Conservation (phyloP, 2,329 filamentous ascomycete genomes). For the Colletotrichum gloeosporioides region DNA sequence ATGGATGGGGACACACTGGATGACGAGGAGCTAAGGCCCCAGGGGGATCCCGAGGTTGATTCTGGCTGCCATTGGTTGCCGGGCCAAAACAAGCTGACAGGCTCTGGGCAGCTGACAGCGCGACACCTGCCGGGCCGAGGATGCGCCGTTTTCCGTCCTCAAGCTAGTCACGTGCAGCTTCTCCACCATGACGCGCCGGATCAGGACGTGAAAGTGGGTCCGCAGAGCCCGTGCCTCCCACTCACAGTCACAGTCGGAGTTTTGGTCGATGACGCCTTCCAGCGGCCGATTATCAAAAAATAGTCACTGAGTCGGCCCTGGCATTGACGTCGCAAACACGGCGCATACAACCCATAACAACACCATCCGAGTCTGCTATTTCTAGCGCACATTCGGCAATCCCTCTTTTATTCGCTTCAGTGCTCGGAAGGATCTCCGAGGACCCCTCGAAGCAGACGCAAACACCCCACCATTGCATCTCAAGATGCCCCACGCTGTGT, state of each 20-base stretch:
- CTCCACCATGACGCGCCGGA: conserved; percentile 2
- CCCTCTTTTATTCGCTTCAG: not conserved
- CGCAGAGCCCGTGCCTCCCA: not conserved
- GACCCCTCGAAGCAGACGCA: not conserved
- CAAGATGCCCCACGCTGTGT: conserved; percentile 76
- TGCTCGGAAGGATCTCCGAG: not conserved
- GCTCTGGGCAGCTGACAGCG: not conserved
- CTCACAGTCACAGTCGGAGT: not conserved
- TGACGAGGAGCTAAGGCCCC: conserved; percentile 11
- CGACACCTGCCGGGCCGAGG: not conserved
- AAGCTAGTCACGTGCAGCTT: not conserved
- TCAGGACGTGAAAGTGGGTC: not conserved
- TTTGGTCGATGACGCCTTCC: conserved; percentile 19
- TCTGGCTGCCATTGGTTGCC: conserved; percentile 24
- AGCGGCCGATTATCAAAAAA: not conserved
- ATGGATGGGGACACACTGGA: not conserved
- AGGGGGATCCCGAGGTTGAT: conserved; percentile 23
- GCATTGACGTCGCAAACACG: not conserved
- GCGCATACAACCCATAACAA: not conserved
- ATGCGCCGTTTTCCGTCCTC: not conserved
- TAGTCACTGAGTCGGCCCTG: not conserved
- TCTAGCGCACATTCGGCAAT: not conserved
- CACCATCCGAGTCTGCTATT: not conserved
- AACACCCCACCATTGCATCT: conserved; percentile 16
- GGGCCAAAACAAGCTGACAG: conserved; percentile 6